A percentile compares a stretch with the other conserved stretches of the same genome.
Evolutionary conservation across 2,329 filamentous ascomycete genomes (phyloP).

Genomic region (Aspergillus udagawae): DNA sequence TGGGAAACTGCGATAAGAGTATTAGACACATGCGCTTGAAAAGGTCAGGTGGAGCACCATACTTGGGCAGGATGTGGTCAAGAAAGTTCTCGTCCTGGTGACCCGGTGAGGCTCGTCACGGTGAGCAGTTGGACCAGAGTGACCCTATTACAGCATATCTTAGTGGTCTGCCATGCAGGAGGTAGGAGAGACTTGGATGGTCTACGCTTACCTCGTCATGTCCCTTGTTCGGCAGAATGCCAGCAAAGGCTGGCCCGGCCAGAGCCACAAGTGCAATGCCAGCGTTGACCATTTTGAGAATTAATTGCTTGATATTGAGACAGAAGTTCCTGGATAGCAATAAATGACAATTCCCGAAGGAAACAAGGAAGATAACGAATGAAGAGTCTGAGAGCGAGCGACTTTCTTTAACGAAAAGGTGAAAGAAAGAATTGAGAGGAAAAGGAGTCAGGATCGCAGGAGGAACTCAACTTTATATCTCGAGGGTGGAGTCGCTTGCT

Average conservation of each 20-base stretch:
- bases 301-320: conserved; percentile 6
- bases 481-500: conserved; percentile 1
- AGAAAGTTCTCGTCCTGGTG: conserved; percentile 30
- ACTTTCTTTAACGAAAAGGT: conserved; percentile 11
- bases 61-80: conserved; percentile 35
- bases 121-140: too few species aligned
- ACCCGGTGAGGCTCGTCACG: conserved; percentile 16
- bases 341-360: conserved; percentile 3
- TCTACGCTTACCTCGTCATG: conserved; percentile 6
- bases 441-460: background rate
- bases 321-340: conserved; percentile 13
- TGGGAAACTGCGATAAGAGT: conserved; percentile 22
- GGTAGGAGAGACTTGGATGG: background rate
- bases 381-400: conserved; percentile 17
- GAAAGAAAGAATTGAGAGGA: conserved; percentile 7
- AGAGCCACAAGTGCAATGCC: conserved; percentile 33
- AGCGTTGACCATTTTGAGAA: conserved; percentile 33
- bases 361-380: conserved; percentile 18
- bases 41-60: conserved; percentile 7
- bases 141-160: background rate
- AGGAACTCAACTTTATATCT: conserved; percentile 24
- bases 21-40: background rate
- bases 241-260: conserved; percentile 33
- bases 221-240: conserved; percentile 25
- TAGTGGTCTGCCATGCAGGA: background rate